These are phyloP conservation scores for Solanum phureja DNA, from an alignment of 257 asterid genomes.

Conservation along the genomic window DNA sequence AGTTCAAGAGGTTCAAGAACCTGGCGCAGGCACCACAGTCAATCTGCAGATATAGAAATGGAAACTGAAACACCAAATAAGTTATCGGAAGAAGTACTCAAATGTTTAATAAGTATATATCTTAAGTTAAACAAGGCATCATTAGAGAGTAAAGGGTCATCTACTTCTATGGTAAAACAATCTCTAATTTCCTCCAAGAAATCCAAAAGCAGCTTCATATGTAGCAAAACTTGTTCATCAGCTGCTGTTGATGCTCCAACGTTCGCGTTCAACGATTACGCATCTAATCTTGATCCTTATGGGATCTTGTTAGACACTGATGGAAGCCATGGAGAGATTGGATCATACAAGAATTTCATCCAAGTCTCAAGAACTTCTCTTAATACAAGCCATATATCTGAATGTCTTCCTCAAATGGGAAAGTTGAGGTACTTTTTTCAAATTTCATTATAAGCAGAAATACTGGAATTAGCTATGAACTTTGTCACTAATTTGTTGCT, in stretches of 20 bases:
- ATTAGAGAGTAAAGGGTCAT: slow-evolving; percentile 31
- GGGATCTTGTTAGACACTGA: slow-evolving; percentile 53
- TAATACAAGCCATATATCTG: slow-evolving; percentile 43
- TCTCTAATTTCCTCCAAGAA: slow-evolving; percentile 40
- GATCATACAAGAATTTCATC: slow-evolving; percentile 69
- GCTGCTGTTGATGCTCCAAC: slow-evolving; percentile 14
- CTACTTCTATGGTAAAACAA: slow-evolving; percentile 23
- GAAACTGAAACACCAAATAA: slow-evolving; percentile 45
- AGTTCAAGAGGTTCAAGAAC: slow-evolving; percentile 32
- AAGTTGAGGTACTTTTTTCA: slow-evolving; percentile 43
- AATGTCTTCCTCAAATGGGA: slow-evolving; percentile 60
- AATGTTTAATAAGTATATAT: slow-evolving; percentile 58
- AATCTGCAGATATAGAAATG: slow-evolving; percentile 14
- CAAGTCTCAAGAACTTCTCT: slow-evolving; percentile 53
- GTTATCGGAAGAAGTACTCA: slow-evolving; percentile 68
- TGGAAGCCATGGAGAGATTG: slow-evolving; percentile 47
- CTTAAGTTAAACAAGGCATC: slow-evolving; percentile 46
- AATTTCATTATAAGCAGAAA: neutral
- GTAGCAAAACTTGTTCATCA: slow-evolving; percentile 53
- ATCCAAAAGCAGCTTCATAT: slow-evolving; percentile 53
- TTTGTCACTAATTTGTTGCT: neutral
- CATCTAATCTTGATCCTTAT: slow-evolving; percentile 60
- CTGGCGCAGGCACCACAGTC: slow-evolving; percentile 7
- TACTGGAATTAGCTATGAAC: neutral
- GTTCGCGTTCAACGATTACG: slow-evolving; percentile 30